A percentile compares a stretch with the other conserved stretches of the same genome.
phyloP scores from a whole-genome alignment of 345 rosid genomes.

The Camelina sativa region DNA sequence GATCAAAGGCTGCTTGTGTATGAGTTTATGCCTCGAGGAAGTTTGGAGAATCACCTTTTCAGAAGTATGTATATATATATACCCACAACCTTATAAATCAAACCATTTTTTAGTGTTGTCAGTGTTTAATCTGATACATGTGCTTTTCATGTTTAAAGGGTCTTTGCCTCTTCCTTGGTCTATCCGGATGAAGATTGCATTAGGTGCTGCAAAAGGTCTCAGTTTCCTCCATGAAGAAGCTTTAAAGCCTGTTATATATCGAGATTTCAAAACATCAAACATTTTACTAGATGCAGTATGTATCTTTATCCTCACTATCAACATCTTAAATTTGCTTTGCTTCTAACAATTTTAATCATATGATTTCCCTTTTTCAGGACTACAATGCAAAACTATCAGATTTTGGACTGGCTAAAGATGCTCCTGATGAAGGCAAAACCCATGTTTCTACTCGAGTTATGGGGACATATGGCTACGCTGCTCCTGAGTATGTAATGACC shows the following conservation, averaged over 20 bases:
- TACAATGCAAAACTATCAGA: conserved; percentile 96
- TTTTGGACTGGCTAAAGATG: conserved; percentile 98
- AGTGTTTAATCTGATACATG: neutral
- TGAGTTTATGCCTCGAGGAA: conserved; percentile 75
- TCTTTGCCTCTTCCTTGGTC: conserved; percentile 91
- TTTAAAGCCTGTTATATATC: conserved; percentile 75
- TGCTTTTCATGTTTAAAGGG: conserved; percentile 49
- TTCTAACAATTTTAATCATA: neutral
- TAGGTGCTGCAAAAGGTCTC: conserved; percentile 86
- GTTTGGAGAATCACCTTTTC: conserved; percentile 72
- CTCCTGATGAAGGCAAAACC: conserved; percentile 97
- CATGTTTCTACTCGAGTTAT: conserved; percentile 98
- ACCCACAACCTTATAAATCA: conserved; percentile 12
- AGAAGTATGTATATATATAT: conserved; percentile 49
- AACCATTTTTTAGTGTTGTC: neutral
- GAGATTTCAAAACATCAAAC: conserved; percentile 86
- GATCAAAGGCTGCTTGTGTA: conserved; percentile 70
- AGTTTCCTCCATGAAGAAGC: conserved; percentile 89
- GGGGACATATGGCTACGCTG: conserved; percentile 99
- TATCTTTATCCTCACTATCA: conserved; percentile 14
- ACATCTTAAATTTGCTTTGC: neutral
- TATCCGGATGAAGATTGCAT: conserved; percentile 80
- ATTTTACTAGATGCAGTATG: conserved; percentile 79
- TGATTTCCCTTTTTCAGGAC: conserved; percentile 55
- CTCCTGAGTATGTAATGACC: conserved; percentile 98